A percentile compares a stretch with the other conserved stretches of the same genome.
Conservation (phyloP, 768 basidiomycete genomes). For the Clavulina sp. region DNA sequence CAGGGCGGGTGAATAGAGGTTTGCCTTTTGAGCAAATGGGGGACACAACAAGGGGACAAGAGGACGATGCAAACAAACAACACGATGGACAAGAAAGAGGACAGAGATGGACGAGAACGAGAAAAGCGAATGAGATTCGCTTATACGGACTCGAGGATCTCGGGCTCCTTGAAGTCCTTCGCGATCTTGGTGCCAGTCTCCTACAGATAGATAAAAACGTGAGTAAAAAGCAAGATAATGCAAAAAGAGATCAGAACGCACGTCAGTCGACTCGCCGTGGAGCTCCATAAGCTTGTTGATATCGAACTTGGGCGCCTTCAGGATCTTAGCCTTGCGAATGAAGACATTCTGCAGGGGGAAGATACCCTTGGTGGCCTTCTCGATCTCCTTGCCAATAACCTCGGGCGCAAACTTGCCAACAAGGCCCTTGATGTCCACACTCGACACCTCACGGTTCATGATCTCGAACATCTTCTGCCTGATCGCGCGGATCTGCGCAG, state of each 20-base stretch:
- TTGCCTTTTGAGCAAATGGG: too few species aligned
- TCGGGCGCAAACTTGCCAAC: conserved; percentile 99
- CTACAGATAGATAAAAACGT: conserved; percentile 24
- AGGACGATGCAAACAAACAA: too few species aligned
- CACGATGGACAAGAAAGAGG: not conserved
- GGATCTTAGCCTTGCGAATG: conserved; percentile 97
- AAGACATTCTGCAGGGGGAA: conserved; percentile 99
- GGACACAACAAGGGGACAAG: too few species aligned
- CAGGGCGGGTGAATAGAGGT: too few species aligned
- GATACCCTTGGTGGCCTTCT: conserved; percentile 91
- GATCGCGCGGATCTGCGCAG: conserved; percentile 90
- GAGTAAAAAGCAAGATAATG: not conserved
- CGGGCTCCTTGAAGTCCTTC: conserved; percentile 97
- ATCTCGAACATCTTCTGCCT: conserved; percentile 99
- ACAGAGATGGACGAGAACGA: not conserved
- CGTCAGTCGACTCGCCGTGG: conserved; percentile 88
- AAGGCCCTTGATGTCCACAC: conserved; percentile 92
- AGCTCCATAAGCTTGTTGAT: conserved; percentile 89
- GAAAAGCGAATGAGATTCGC: not conserved
- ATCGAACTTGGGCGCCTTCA: conserved; percentile 96
- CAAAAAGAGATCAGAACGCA: conserved; percentile 27
- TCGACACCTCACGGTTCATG: conserved; percentile 88
- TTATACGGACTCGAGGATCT: conserved; percentile 83
- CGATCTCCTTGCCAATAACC: conserved; percentile 97
- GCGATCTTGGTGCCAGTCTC: conserved; percentile 88